These are phyloP conservation scores for Alloascoidea hylecoeti DNA, from an alignment of 805 yeast species.

Conservation along the genomic window DNA sequence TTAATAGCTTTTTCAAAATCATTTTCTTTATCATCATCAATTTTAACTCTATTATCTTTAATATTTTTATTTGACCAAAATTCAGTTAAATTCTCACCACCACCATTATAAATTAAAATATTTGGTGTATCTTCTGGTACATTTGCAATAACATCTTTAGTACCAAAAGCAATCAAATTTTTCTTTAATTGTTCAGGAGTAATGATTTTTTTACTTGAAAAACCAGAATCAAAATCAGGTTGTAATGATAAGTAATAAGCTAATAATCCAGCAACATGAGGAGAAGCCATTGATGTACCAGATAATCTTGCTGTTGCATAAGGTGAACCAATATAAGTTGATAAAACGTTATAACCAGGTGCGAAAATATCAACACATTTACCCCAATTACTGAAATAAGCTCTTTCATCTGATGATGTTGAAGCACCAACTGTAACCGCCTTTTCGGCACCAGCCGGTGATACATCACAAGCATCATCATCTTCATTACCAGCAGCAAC, in stretches of 20 bases:
- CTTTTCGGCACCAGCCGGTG: constrained; percentile 46
- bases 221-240: constrained; percentile 35
- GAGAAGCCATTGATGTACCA: constrained; percentile 55
- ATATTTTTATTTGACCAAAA: too few species aligned
- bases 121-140: constrained; percentile 38
- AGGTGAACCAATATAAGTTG: constrained; percentile 39
- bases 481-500: constrained; percentile 55
- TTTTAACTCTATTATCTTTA: too few species aligned
- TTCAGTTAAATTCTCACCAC: constrained; percentile 34
- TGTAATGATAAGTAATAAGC: constrained; percentile 41
- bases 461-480: constrained; percentile 41
- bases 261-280: constrained; percentile 42
- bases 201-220: constrained; percentile 27
- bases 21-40: too few species aligned
- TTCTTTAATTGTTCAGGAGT: constrained; percentile 41
- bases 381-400: constrained; percentile 41
- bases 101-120: constrained; percentile 47
- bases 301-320: constrained; percentile 37
- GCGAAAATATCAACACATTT: constrained; percentile 38
- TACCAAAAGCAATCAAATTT: constrained; percentile 35
- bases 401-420: constrained; percentile 27
- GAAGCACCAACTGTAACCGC: constrained; percentile 39
- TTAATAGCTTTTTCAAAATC: too few species aligned
- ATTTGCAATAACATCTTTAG: constrained; percentile 29
- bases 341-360: constrained; percentile 40